Base-by-base conservation (phyloP, 768 basidiomycete species). In the Chlorophyllum brunneum region DNA sequence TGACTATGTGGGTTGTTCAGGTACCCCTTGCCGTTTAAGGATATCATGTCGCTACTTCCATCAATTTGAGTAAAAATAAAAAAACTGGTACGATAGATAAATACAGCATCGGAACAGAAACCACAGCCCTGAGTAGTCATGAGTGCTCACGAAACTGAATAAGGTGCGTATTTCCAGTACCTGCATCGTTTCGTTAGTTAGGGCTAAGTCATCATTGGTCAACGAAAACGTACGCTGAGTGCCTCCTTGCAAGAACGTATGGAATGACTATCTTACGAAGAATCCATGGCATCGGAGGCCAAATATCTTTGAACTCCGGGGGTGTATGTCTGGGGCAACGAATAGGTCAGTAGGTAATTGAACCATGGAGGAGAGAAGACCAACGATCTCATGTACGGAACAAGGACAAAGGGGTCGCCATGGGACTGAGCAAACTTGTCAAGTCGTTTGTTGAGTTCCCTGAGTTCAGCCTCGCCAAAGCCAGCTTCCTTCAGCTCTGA, bases 161-260 rank as follows among this genome's bases (percentile, higher is more conserved):
- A 45, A 10, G 51, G 51, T n/a, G 42, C 31, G 27, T 52, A 52
- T 23, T 44, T 51, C 50, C 40, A 44, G 22, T 51, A 51, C 26
- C 50, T 43, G n/a, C 15, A 7, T 15, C 22, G 5, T 9, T 16
- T 11, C 15, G n/a, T 34, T 13, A 36, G 24, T 15, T 11, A 20
- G 11, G 20, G 7, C 26, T 20, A 5, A 4, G 10, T 18, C 4
- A n/a, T 43, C 31, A 8, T 34, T 13, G 15, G 22, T 11, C 20
- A 31, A 31, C 30, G 34, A 27, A 15, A 29, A 40, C 44, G 3
- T 26, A 46, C 43, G 43, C 43, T 4, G 37, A 45, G n/a, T 53
- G n/a, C 30, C 44, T 53, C 16, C 29, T 45, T 24, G 37, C 43
- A 3, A 46, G 18, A 36, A 53, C 18, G 10, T 46, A 40, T 13